Evolutionary conservation across 2,329 filamentous ascomycete genomes (phyloP).

Genomic region (Periconia sp.): DNA sequence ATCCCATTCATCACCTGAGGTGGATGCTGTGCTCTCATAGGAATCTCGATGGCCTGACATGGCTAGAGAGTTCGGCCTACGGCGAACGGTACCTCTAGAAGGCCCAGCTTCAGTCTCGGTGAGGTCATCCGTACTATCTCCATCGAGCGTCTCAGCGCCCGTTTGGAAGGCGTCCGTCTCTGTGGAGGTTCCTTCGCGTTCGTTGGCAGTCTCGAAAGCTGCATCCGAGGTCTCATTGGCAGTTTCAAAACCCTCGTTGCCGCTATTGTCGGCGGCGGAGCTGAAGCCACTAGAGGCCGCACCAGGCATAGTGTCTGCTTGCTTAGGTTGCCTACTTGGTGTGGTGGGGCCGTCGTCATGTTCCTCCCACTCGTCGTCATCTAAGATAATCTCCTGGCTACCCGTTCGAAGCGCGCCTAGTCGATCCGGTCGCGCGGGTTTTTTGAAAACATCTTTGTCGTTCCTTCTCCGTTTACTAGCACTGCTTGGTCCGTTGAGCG

Average conservation of each 20-base stretch:
- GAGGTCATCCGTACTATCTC: conserved; percentile 74
- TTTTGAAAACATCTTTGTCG: conserved; percentile 68
- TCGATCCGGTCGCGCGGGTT: conserved; percentile 69
- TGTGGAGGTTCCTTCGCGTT: conserved; percentile 67
- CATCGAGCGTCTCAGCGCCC: conserved; percentile 71
- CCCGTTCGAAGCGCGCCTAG: conserved; percentile 73
- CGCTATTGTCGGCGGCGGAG: conserved; percentile 40
- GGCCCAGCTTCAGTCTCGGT: conserved; percentile 77
- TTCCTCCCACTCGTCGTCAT: conserved; percentile 91
- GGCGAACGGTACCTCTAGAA: conserved; percentile 25
- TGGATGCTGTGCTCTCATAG: conserved; percentile 85
- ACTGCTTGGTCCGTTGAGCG: conserved; percentile 48
- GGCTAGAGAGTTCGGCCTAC: conserved; percentile 46
- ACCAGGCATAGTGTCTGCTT: conserved; percentile 28
- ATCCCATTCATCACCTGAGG: conserved; percentile 74
- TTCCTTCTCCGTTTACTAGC: conserved; percentile 59
- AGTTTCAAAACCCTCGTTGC: conserved; percentile 74
- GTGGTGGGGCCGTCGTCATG: conserved; percentile 61
- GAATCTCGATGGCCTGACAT: conserved; percentile 64
- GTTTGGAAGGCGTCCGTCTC: conserved; percentile 97
- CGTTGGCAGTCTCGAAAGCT: conserved; percentile 73
- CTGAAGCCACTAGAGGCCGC: conserved; percentile 35
- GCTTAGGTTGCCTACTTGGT: conserved; percentile 51
- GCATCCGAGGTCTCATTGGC: conserved; percentile 71
- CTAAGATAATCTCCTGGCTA: conserved; percentile 75